These are phyloP conservation scores for Gardenia jasminoides DNA, from an alignment of 257 asterid species.

Conservation along the genomic window DNA sequence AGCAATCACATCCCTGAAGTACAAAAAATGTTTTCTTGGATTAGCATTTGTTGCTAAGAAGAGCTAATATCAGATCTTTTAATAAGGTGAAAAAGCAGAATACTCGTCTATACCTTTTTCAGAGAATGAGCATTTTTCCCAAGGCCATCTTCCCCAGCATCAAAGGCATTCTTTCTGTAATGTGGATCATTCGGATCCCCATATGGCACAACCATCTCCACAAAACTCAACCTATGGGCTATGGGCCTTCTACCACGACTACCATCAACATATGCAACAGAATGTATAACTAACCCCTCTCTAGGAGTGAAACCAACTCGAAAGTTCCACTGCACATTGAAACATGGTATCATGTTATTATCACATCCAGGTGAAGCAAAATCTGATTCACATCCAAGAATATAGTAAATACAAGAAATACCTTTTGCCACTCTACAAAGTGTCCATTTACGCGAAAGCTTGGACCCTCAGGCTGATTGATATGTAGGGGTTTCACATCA, in stretches of 20 bases:
- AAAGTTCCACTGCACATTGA: conserved; percentile 77
- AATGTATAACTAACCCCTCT: conserved; percentile 94
- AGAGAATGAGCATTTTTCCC: conserved; percentile 98
- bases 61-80: not conserved
- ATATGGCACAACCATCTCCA: conserved; percentile 98
- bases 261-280: conserved; percentile 97
- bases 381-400: not conserved
- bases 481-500: conserved; percentile 85
- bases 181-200: conserved; percentile 99
- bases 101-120: conserved; percentile 58
- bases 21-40: conserved; percentile 3
- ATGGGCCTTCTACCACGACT: conserved; percentile 94
- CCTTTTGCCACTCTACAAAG: conserved; percentile 99
- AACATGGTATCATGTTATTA: conserved; percentile 14
- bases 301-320: conserved; percentile 96
- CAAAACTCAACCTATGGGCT: conserved; percentile 96
- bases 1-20: conserved; percentile 93
- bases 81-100: not conserved
- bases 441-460: conserved; percentile 81
- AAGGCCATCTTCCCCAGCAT: conserved; percentile 99
- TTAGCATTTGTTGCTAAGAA: conserved; percentile 17
- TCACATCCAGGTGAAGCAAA: conserved; percentile 1
- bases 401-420: conserved; percentile 23
- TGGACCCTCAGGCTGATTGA: conserved; percentile 95
- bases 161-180: conserved; percentile 95